Conservation (phyloP, 805 yeast species). For the Kregervanrija pseudodelftensis region DNA sequence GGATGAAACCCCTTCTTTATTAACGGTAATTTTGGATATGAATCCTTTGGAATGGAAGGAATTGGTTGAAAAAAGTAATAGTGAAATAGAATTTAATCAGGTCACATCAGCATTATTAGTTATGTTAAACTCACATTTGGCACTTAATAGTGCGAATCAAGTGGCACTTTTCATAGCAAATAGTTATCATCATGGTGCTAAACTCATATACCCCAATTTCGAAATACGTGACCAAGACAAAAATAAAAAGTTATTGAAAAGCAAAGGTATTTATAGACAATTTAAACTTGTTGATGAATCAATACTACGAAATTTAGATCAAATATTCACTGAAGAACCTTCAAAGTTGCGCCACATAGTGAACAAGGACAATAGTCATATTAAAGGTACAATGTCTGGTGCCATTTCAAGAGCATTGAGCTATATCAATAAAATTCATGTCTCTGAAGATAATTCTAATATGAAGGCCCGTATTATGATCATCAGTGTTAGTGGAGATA, state of each 20-base stretch:
- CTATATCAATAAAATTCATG: constrained; percentile 62
- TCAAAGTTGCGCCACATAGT: constrained; percentile 14
- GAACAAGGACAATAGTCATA: constrained; percentile 24
- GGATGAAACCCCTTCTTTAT: constrained; percentile 71
- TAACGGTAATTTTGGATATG: constrained; percentile 72
- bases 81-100: constrained; percentile 43
- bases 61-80: constrained; percentile 27
- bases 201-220: constrained; percentile 57
- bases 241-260: constrained; percentile 27
- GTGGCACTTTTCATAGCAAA: constrained; percentile 79
- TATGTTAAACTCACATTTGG: constrained; percentile 78
- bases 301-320: constrained; percentile 52
- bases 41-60: constrained; percentile 64
- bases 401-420: constrained; percentile 80
- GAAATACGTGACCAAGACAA: constrained; percentile 11
- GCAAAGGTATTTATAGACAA: constrained; percentile 74
- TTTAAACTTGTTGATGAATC: constrained; percentile 74
- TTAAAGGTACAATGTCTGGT: constrained; percentile 55
- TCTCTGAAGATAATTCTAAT: constrained; percentile 35
- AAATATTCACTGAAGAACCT: constrained; percentile 32
- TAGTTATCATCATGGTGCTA: constrained; percentile 48
- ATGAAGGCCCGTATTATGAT: constrained; percentile 62
- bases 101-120: constrained; percentile 64
- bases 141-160: constrained; percentile 75
- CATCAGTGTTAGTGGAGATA: constrained; percentile 63